Percentiles rank a stretch among this genome's conserved stretches.
Conservation (phyloP, 2,329 filamentous ascomycete species). For the Biscogniauxia marginata region DNA sequence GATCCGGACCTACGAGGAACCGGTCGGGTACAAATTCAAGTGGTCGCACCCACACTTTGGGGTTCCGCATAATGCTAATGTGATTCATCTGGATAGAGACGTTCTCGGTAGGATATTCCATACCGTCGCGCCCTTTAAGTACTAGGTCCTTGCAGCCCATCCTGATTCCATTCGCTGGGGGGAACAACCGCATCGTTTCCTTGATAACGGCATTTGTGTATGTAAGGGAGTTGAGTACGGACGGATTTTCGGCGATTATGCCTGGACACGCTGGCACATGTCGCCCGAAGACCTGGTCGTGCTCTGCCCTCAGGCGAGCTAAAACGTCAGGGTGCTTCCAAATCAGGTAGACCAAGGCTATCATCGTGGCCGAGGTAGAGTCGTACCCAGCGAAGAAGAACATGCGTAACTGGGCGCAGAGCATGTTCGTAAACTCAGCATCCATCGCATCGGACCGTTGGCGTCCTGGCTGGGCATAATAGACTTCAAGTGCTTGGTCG, state of each 20-base stretch:
- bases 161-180: constrained; percentile 47
- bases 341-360: constrained; percentile 30
- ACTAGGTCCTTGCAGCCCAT: constrained; percentile 36
- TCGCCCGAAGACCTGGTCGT: constrained; percentile 48
- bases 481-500: constrained; percentile 32
- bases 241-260: constrained; percentile 41
- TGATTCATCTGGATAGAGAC: constrained; percentile 42
- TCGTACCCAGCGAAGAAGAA: constrained; percentile 42
- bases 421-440: constrained; percentile 27
- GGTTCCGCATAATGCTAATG: constrained; percentile 38
- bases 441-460: constrained; percentile 22
- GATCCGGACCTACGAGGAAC: constrained; percentile 37
- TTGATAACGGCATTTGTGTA: constrained; percentile 56
- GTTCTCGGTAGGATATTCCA: constrained; percentile 44
- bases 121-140: constrained; percentile 42
- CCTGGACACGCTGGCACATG: constrained; percentile 38
- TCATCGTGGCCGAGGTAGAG: constrained; percentile 36
- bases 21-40: constrained; percentile 49
- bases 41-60: constrained; percentile 41
- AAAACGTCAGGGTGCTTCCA: constrained; percentile 31
- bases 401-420: constrained; percentile 34
- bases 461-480: constrained; percentile 27
- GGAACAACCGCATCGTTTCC: constrained; percentile 54
- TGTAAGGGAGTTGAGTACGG: constrained; percentile 49
- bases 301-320: constrained; percentile 40